Percentiles rank a stretch among this genome's conserved stretches.
phyloP scores from a whole-genome alignment of 176 grass and related monocot species.

The Chrysopogon serrulatus region DNA sequence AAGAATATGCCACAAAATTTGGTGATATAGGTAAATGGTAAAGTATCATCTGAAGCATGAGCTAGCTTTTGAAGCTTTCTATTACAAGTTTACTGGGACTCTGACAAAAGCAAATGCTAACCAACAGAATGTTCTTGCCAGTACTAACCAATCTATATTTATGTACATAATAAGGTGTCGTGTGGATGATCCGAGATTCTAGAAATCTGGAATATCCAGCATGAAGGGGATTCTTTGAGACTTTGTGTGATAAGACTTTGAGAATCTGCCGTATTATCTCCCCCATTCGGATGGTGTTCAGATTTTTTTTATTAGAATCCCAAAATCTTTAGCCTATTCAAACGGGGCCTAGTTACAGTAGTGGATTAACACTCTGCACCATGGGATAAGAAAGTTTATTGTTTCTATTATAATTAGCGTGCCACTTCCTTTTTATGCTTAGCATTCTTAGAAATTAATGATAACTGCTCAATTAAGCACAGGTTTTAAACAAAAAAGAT shows the following conservation, averaged over 20 bases:
- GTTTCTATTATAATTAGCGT: background rate
- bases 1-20: slow-evolving; percentile 13
- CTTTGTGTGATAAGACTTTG: background rate
- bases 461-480: background rate
- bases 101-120: background rate
- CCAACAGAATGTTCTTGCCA: background rate
- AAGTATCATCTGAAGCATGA: background rate
- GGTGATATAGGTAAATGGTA: background rate
- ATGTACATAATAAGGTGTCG: background rate
- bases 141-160: background rate
- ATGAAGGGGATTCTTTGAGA: background rate
- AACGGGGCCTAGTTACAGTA: background rate
- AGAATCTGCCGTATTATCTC: background rate
- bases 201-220: background rate
- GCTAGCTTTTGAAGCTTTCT: background rate
- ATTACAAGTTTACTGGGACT: background rate
- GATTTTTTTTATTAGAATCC: background rate
- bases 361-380: background rate
- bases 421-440: slow-evolving; percentile 2
- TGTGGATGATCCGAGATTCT: background rate
- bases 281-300: background rate
- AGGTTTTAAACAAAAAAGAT: background rate
- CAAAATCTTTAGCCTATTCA: background rate
- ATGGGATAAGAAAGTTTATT: background rate
- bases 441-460: background rate